These are phyloP conservation scores for Mycena olivaceomarginata DNA, from an alignment of 768 basidiomycete genomes.

Conservation along the genomic window DNA sequence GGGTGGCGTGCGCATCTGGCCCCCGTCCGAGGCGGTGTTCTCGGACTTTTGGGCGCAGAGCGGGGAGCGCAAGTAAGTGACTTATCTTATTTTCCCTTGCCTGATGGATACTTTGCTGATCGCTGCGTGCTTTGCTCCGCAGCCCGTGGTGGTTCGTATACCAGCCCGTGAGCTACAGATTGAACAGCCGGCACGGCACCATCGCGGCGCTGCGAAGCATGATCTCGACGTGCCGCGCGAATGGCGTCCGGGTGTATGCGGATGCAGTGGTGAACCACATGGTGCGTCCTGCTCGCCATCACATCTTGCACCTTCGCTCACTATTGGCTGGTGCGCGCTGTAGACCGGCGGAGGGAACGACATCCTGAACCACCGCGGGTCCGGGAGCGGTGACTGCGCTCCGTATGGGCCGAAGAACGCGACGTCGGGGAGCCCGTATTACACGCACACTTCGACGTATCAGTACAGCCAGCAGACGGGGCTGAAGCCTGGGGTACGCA, in stretches of 20 bases:
- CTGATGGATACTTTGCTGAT: too few relatives aligned
- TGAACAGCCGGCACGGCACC: constrained; percentile 24
- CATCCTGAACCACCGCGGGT: constrained; percentile 20
- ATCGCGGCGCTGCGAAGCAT: constrained; percentile 22
- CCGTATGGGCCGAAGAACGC: constrained; percentile 26
- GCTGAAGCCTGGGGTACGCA: constrained; percentile 16
- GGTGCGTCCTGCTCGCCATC: too few relatives aligned
- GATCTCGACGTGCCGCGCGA: constrained; percentile 29
- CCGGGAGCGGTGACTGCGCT: constrained; percentile 16
- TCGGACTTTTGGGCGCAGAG: constrained; percentile 33
- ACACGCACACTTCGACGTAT: constrained; percentile 23
- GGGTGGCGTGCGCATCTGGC: constrained; percentile 37
- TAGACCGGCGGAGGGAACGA: constrained; percentile 32
- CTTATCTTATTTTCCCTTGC: not conserved
- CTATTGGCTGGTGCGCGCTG: too few relatives aligned
- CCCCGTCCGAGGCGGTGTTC: constrained; percentile 28
- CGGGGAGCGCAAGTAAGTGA: constrained; percentile 14
- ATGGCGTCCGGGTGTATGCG: constrained; percentile 26
- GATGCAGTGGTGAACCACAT: constrained; percentile 19
- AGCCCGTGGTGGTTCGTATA: constrained; percentile 33
- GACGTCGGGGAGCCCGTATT: constrained; percentile 11
- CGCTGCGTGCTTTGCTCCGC: too few relatives aligned
- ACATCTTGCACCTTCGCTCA: too few relatives aligned
- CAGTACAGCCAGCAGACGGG: constrained; percentile 25
- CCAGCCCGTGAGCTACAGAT: constrained; percentile 19